phyloP scores from a whole-genome alignment of 108 stramenopile genomes.

The Skeletonema grethae region DNA sequence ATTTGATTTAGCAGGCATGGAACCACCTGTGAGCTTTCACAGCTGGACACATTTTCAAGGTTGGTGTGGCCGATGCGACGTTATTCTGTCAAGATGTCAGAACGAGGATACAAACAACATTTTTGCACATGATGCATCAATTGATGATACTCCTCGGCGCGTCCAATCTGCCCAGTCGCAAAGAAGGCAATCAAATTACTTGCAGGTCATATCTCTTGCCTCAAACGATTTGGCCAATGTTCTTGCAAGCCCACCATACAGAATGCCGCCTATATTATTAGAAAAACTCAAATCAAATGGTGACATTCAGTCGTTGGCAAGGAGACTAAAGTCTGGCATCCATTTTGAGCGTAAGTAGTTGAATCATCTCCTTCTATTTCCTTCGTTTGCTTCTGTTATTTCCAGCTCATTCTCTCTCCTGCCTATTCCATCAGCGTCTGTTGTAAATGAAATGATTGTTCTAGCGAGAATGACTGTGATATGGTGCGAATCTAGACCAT shows the following conservation, averaged over 20 bases:
- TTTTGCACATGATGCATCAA: constrained; percentile 2
- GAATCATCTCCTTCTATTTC: not conserved
- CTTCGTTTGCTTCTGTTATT: not conserved
- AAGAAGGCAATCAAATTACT: constrained; percentile 29
- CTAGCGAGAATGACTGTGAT: constrained; percentile 31
- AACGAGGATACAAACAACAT: not conserved
- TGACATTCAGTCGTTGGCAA: constrained; percentile 41
- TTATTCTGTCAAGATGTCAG: constrained; percentile 19
- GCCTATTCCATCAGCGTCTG: constrained; percentile 12
- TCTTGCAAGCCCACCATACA: constrained; percentile 20
- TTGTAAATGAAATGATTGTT: constrained; percentile 39
- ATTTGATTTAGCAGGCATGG: constrained; percentile 39
- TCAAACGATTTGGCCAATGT: constrained; percentile 14
- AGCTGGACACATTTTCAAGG: constrained; percentile 48
- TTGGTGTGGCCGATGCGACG: constrained; percentile 36
- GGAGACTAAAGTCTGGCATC: constrained; percentile 23
- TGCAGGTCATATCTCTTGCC: constrained; percentile 32
- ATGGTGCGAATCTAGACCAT: constrained; percentile 40
- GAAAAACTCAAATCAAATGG: constrained; percentile 30
- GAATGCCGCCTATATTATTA: constrained; percentile 29
- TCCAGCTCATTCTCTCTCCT: not conserved
- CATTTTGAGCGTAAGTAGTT: constrained; percentile 42
- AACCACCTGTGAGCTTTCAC: constrained; percentile 45
- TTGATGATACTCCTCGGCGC: constrained; percentile 5
- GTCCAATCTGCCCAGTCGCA: constrained; percentile 14